Percentiles rank a stretch among this genome's conserved stretches.
Conservation (phyloP, 2,329 filamentous ascomycete genomes). For the Diaporthe destruens region DNA sequence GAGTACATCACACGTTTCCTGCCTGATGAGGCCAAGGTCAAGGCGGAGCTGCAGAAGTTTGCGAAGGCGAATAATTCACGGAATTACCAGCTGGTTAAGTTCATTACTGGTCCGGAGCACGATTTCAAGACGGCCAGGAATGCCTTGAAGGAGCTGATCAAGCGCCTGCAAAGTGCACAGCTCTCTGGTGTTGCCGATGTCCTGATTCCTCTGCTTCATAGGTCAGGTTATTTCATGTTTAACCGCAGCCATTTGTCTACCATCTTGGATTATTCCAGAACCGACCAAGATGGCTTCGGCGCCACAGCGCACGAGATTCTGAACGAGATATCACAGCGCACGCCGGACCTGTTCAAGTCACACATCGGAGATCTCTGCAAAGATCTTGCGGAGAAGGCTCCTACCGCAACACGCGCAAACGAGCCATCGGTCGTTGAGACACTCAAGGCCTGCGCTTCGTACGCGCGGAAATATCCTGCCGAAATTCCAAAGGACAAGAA, state of each 20-base stretch:
- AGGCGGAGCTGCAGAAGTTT: slow-evolving; percentile 87
- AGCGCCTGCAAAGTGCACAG: slow-evolving; percentile 79
- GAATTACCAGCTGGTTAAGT: slow-evolving; percentile 89
- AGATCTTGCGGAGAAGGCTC: slow-evolving; percentile 84
- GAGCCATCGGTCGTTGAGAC: slow-evolving; percentile 86
- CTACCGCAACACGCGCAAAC: slow-evolving; percentile 75
- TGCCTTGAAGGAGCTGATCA: slow-evolving; percentile 89
- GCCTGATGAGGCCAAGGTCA: slow-evolving; percentile 79
- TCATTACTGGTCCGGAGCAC: slow-evolving; percentile 84
- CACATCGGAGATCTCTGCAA: slow-evolving; percentile 94
- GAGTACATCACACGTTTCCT: slow-evolving; percentile 80
- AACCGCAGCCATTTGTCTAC: slow-evolving; percentile 94
- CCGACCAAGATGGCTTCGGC: slow-evolving; percentile 82
- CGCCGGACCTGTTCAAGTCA: slow-evolving; percentile 91
- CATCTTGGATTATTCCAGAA: slow-evolving; percentile 89
- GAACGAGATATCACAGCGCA: slow-evolving; percentile 90
- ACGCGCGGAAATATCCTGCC: slow-evolving; percentile 85
- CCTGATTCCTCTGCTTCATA: slow-evolving; percentile 84
- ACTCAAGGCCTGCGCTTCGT: slow-evolving; percentile 92
- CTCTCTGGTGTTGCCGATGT: slow-evolving; percentile 80
- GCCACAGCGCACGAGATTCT: slow-evolving; percentile 87
- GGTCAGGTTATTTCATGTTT: slow-evolving; percentile 86
- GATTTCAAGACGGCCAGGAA: slow-evolving; percentile 93
- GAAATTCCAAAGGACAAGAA: slow-evolving; percentile 86
- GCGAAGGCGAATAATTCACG: slow-evolving; percentile 91